Evolutionary conservation across 495 filamentous ascomycete species (phyloP).

Genomic region (Podospora comata): DNA sequence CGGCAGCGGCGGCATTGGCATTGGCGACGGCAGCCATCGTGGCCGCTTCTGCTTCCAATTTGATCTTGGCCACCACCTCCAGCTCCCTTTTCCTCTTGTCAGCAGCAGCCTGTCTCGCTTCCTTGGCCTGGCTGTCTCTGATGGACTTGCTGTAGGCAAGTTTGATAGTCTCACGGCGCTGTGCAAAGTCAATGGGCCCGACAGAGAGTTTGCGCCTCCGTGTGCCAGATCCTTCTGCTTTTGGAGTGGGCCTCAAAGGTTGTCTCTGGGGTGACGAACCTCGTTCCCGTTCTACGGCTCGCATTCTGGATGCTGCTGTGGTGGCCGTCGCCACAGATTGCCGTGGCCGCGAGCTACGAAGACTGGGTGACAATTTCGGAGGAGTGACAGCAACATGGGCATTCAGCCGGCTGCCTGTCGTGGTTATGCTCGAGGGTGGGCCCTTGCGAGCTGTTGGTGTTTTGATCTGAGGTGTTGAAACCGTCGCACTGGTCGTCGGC

Average conservation of each 20-base stretch:
- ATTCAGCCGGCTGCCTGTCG: constrained; percentile 43
- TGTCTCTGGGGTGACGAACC: constrained; percentile 37
- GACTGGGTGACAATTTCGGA: constrained; percentile 59
- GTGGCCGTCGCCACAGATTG: constrained; percentile 74
- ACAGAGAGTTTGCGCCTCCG: constrained; percentile 51
- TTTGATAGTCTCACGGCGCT: constrained; percentile 71
- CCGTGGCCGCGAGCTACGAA: constrained; percentile 78
- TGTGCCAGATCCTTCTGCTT: constrained; percentile 33
- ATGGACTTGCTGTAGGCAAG: constrained; percentile 76
- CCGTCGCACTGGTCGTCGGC: constrained; percentile 34
- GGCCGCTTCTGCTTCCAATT: constrained; percentile 35
- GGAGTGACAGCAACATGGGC: constrained; percentile 50
- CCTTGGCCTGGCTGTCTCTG: constrained; percentile 62
- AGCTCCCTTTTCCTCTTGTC: constrained; percentile 42
- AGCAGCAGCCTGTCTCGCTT: constrained; percentile 46
- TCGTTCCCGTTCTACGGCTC: constrained; percentile 45
- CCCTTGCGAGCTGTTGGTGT: constrained; percentile 39
- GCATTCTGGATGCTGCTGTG: constrained; percentile 62
- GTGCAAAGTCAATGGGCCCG: constrained; percentile 73
- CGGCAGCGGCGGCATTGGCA: constrained; percentile 19
- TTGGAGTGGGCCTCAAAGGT: constrained; percentile 37
- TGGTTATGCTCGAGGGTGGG: constrained; percentile 31
- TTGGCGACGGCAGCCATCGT: constrained; percentile 26
- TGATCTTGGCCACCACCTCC: constrained; percentile 37
- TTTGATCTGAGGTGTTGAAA: constrained; percentile 35